Percentiles rank a stretch among this genome's conserved stretches.
These are phyloP conservation scores for Penicillium flavigenum DNA, from an alignment of 495 filamentous ascomycete genomes.

Conservation along the genomic window DNA sequence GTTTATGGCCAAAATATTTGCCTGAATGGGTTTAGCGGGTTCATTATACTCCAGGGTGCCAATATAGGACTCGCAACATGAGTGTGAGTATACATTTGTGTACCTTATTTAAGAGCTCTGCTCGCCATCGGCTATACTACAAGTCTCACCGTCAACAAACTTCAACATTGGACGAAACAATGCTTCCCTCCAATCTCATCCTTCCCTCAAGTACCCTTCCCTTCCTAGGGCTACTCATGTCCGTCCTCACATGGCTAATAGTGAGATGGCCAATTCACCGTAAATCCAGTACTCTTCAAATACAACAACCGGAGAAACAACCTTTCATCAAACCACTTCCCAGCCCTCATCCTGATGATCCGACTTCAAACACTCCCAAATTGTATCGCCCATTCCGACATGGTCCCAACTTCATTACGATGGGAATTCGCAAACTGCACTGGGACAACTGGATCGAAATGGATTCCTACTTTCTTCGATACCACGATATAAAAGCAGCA, in stretches of 20 bases:
- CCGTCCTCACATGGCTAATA: constrained; percentile 4
- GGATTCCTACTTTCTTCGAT: constrained; percentile 68
- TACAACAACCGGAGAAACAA: constrained; percentile 1
- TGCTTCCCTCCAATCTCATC: not conserved
- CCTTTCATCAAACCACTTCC: constrained; percentile 18
- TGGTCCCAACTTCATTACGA: constrained; percentile 67
- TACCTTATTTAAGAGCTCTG: not conserved
- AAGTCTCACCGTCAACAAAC: not conserved
- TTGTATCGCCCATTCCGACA: constrained; percentile 74
- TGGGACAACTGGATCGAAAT: constrained; percentile 76
- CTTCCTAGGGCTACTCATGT: constrained; percentile 5
- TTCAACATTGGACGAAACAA: not conserved
- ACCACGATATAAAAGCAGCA: constrained; percentile 61
- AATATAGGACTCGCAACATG: too few species aligned
- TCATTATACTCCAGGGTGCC: not conserved
- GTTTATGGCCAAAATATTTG: constrained; percentile 14
- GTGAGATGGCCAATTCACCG: constrained; percentile 8
- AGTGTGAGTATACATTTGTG: not conserved
- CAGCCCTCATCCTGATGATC: constrained; percentile 8
- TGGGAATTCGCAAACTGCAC: constrained; percentile 70
- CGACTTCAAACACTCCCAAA: constrained; percentile 54
- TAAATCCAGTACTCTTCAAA: not conserved
- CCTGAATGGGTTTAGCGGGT: constrained; percentile 3
- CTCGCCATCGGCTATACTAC: not conserved
- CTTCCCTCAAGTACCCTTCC: constrained; percentile 6